Base-by-base conservation (phyloP, 2,329 filamentous ascomycete species). In the Colletotrichum euphorbiae region DNA sequence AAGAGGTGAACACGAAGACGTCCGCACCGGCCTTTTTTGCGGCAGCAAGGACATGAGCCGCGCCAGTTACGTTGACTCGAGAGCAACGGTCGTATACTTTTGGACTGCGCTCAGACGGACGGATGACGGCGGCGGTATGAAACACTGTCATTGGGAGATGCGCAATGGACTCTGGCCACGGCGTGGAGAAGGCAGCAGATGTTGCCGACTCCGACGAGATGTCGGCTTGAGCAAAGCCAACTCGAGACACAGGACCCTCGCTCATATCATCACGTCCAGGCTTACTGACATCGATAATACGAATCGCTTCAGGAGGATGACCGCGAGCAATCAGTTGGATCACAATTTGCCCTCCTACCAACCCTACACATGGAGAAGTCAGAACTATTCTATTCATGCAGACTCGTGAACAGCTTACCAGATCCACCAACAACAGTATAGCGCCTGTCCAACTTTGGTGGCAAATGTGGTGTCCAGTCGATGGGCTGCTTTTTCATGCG, bases 51-150 rank as follows among this genome's bases (percentile, higher is more conserved):
- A 87, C 80, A 70, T 87, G 83, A 17, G 75, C 75, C 2, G 85
- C 84, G 8, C 86, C 86, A 8, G 72, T 74, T 24, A 87, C 78
- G 69, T 89, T 89, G 61, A 87, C 84, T 17, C 77, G 75, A 55
- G 79, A 79, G 61, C 80, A 80, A 28, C 81, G 80, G 24, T 78
- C 74, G 69, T 87, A 85, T 36, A 84, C 77, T 36, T 79, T 74
- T 51, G 74, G 72, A 56, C 80, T 78, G 6, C 86, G 81, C 62
- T 88, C 85, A 15, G 78, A 80, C 0, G 84, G 81, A 11, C 84
- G 78, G 66, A 89, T 87, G 5, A 82, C 78, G 1, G 86, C 86
- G 2, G 85, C 86, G 0, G 83, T 87, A 76, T 89, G 86, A 72
- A 85, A 87, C 13, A 89, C 85, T 1, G 85, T 87, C 24, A 89